phyloP scores from a whole-genome alignment of 495 filamentous ascomycete species.

The Trichoderma asperelloides region DNA sequence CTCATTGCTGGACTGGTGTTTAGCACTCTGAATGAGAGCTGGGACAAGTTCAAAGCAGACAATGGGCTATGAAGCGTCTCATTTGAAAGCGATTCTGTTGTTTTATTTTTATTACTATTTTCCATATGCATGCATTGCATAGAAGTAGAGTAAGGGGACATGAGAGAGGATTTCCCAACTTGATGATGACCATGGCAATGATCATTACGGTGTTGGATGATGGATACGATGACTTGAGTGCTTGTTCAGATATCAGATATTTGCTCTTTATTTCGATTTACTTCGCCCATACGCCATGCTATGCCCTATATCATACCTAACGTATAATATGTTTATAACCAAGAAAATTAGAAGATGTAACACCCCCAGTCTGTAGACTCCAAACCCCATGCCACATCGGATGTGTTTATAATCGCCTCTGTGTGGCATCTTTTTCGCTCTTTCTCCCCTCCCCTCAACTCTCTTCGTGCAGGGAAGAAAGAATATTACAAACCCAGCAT shows the following conservation, averaged over 20 bases:
- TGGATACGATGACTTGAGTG: not conserved
- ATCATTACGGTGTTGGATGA: not conserved
- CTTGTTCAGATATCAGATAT: not conserved
- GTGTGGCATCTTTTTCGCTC: not conserved
- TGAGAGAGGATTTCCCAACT: not conserved
- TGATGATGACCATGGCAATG: not conserved
- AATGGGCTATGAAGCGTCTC: slow-evolving; percentile 57
- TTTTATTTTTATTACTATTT: not conserved
- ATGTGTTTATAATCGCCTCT: not conserved
- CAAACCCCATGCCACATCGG: not conserved
- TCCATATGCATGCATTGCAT: not conserved
- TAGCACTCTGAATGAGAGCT: slow-evolving; percentile 88
- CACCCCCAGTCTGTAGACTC: not conserved
- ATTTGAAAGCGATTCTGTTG: not conserved
- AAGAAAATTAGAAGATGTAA: not conserved
- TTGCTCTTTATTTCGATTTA: not conserved
- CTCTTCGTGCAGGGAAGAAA: not conserved
- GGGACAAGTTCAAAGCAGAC: slow-evolving; percentile 94
- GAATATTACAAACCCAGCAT: slow-evolving; percentile 41
- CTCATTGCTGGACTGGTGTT: slow-evolving; percentile 93
- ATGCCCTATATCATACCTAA: slow-evolving; percentile 1
- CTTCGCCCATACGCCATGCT: slow-evolving; percentile 11
- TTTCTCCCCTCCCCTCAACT: not conserved
- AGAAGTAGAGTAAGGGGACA: not conserved
- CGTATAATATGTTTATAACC: not conserved